phyloP scores from a whole-genome alignment of 2,329 filamentous ascomycete genomes.

The Lasiodiplodia gonubiensis region DNA sequence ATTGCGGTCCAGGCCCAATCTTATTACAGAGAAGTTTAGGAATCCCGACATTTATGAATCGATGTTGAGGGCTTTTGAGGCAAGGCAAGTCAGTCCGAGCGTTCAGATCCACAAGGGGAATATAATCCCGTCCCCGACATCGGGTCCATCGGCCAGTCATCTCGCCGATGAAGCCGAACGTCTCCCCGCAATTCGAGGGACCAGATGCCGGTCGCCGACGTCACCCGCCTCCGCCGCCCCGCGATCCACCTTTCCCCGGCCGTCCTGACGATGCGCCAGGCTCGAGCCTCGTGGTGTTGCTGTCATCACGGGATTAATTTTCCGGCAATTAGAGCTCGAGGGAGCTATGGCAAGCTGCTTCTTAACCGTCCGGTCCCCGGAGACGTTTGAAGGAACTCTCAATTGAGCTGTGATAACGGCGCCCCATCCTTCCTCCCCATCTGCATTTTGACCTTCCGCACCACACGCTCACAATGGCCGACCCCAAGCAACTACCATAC shows the following conservation, averaged over 20 bases:
- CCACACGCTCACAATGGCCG: conserved; percentile 8
- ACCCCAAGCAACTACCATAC: conserved; percentile 20
- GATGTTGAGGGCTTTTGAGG: neutral
- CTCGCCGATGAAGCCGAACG: conserved; percentile 20
- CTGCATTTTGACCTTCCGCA: neutral
- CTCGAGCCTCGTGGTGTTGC: conserved; percentile 4
- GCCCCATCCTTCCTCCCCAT: neutral
- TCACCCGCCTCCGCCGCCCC: conserved; percentile 11
- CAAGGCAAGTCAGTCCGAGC: conserved; percentile 1
- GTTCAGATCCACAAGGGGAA: conserved; percentile 11
- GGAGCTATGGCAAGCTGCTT: neutral
- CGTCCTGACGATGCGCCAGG: conserved; percentile 2
- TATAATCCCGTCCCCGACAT: conserved; percentile 16
- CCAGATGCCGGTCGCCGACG: conserved; percentile 11
- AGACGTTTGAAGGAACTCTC: neutral
- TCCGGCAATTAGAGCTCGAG: conserved; percentile 2
- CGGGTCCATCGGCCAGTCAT: conserved; percentile 18
- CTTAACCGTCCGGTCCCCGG: neutral
- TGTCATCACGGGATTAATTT: conserved; percentile 16
- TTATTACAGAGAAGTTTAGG: neutral
- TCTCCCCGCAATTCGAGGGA: conserved; percentile 8
- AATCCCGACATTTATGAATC: neutral
- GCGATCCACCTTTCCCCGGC: conserved; percentile 14
- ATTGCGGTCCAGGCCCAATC: neutral
- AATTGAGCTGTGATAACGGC: neutral